Conservation (phyloP, 345 rosid genomes). For the Brassica incana region DNA sequence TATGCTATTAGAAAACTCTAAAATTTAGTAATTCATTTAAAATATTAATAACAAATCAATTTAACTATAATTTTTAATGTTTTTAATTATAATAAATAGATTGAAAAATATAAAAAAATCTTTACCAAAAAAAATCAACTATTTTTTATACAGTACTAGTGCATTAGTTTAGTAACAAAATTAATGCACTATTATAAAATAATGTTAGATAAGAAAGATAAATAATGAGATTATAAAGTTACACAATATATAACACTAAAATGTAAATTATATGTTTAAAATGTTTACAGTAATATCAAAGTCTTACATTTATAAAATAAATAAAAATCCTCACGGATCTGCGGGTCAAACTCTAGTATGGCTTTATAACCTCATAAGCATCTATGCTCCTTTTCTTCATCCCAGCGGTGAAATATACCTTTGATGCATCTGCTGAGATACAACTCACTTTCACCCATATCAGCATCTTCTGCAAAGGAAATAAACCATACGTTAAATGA, state of each 20-base stretch:
- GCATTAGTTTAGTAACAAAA: not conserved
- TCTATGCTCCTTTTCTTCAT: conserved; percentile 74
- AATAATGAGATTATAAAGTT: too few relatives aligned
- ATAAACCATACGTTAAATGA: too few relatives aligned
- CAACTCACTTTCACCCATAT: conserved; percentile 84
- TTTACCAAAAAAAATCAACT: not conserved
- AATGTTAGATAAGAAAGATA: not conserved
- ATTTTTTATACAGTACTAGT: not conserved
- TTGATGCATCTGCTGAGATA: conserved; percentile 65
- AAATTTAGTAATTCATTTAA: not conserved
- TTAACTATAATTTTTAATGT: not conserved
- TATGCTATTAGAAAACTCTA: not conserved
- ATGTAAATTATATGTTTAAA: not conserved
- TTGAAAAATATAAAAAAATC: not conserved
- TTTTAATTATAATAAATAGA: not conserved
- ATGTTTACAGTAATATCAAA: too few relatives aligned
- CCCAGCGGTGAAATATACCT: conserved; percentile 78
- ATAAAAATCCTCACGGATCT: not conserved
- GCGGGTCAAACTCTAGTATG: not conserved
- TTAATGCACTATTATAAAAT: not conserved
- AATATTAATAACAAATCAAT: not conserved
- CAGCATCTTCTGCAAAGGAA: conserved; percentile 48
- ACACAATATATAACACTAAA: not conserved
- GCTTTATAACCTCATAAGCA: conserved; percentile 69
- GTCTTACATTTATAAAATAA: not conserved